Base-by-base conservation (phyloP, 2,329 filamentous ascomycete species). In the Pseudocercospora fijiensis region DNA sequence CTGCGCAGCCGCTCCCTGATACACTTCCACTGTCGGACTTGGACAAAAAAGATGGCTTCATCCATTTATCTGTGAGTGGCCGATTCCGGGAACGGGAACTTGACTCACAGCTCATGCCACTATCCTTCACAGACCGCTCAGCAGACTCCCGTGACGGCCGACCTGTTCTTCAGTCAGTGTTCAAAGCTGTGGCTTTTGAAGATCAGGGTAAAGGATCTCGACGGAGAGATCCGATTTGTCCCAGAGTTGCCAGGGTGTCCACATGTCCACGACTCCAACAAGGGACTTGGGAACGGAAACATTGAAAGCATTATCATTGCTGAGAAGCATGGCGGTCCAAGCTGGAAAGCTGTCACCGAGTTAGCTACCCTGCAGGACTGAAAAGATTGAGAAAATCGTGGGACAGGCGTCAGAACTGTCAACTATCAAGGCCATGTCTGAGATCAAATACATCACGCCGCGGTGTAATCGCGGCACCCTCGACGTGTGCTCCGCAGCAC, bases 111-210 rank as follows among this genome's bases (percentile, higher is more conserved):
- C 41, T 43, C 55, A 58, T 56, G 26, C 45, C 26, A 13, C 16
- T 20, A n/a, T 22, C 49, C 8, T 26, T 56, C 55, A 27, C 52
- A 71, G 49, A 72, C 69, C 11, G 70, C 72, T 13, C 37, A 59
- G 22, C 72, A 74, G 56, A 72, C 68, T n/a, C 71, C 71, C 13
- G 60, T 66, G 9, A 75, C 73, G 7, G 70, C 71, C 2, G 65
- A 67, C 30, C 65, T 71, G 8, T 74, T 74, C 67, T 74, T 75
- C 66, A 27, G 57, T 47, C 28, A 58, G 3, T 47, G 61, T 41
- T 47, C 28, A 6, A 70, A 58, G 18, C 58, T 74, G 10, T 72
- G 69, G 68, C 45, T 74, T 0, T 60, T 74, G 47, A 71, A 72
- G 51, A 45, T 73, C 11, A 63, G 68, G 7, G 59, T 67, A 2